Percentiles rank a stretch among this genome's conserved stretches.
Evolutionary conservation across 176 grass and related monocot genomes (phyloP).

Genomic region (Oryza australiensis): DNA sequence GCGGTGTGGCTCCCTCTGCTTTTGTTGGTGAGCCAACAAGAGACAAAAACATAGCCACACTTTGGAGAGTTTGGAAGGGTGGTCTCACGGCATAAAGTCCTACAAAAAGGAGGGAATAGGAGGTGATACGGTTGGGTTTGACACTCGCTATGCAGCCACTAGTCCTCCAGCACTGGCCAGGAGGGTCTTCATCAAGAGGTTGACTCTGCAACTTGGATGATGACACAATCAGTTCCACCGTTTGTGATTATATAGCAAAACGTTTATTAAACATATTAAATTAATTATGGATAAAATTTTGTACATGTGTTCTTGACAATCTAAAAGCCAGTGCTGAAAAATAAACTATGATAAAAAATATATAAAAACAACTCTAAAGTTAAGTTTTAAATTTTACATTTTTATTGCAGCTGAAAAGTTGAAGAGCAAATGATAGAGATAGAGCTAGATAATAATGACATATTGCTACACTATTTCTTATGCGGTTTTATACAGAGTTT

Average conservation of each 20-base stretch:
- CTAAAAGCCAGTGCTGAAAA: too few relatives aligned
- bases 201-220: constrained; percentile 44
- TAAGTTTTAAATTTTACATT: too few relatives aligned
- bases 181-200: constrained; percentile 32
- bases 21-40: constrained; percentile 33
- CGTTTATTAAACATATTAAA: too few relatives aligned
- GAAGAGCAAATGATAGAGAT: too few relatives aligned
- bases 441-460: neutral
- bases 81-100: constrained; percentile 37
- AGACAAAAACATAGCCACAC: constrained; percentile 29
- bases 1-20: neutral
- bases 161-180: neutral
- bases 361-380: too few relatives aligned
- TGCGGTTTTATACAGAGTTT: neutral
- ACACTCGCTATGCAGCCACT: constrained; percentile 7
- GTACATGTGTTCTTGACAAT: too few relatives aligned
- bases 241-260: too few relatives aligned
- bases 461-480: neutral
- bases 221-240: neutral
- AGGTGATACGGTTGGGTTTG: constrained; percentile 12
- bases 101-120: constrained; percentile 9
- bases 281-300: too few relatives aligned
- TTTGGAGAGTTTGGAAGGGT: constrained; percentile 4
- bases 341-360: too few relatives aligned
- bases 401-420: too few relatives aligned